phyloP scores from a whole-genome alignment of 73 alveolate species.

The Tetrahymena thermophila region DNA sequence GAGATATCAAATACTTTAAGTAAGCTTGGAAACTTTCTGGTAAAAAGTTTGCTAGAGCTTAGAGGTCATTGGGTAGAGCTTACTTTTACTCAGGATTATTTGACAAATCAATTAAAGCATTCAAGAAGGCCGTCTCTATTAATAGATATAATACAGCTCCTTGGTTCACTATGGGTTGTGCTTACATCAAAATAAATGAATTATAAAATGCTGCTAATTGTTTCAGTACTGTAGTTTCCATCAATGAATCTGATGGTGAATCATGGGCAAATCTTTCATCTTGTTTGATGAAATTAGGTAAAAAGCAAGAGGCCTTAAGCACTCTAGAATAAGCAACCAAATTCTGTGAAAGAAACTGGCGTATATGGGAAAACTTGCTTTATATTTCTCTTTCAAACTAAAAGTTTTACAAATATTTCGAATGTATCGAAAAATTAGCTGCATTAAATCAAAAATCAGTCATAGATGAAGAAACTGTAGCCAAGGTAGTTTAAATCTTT shows the following conservation, averaged over 20 bases:
- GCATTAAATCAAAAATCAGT: slow-evolving; percentile 7
- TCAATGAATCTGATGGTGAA: slow-evolving; percentile 87
- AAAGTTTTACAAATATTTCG: slow-evolving; percentile 56
- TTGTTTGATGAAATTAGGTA: slow-evolving; percentile 72
- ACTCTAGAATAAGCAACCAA: slow-evolving; percentile 92
- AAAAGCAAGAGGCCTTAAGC: slow-evolving; percentile 82
- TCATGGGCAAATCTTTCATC: slow-evolving; percentile 95
- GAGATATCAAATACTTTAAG: slow-evolving; percentile 66
- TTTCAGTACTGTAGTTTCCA: slow-evolving; percentile 75
- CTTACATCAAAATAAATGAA: slow-evolving; percentile 74
- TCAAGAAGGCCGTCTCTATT: slow-evolving; percentile 86
- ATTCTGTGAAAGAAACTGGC: slow-evolving; percentile 80
- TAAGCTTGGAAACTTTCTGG: slow-evolving; percentile 91
- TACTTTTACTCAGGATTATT: slow-evolving; percentile 49
- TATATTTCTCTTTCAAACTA: slow-evolving; percentile 65
- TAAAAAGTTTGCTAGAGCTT: slow-evolving; percentile 86
- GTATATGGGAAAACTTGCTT: slow-evolving; percentile 86
- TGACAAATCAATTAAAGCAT: slow-evolving; percentile 75
- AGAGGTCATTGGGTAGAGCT: slow-evolving; percentile 79
- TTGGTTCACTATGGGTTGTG: slow-evolving; percentile 96
- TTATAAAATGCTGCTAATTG: slow-evolving; percentile 72
- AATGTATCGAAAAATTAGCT: slow-evolving; percentile 20
- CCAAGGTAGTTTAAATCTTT: slow-evolving; percentile 15
- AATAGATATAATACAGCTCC: slow-evolving; percentile 86
- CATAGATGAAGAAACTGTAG: slow-evolving; percentile 25